Base-by-base conservation (phyloP, 2,329 filamentous ascomycete species). In the Stagonosporopsis rhizophila region DNA sequence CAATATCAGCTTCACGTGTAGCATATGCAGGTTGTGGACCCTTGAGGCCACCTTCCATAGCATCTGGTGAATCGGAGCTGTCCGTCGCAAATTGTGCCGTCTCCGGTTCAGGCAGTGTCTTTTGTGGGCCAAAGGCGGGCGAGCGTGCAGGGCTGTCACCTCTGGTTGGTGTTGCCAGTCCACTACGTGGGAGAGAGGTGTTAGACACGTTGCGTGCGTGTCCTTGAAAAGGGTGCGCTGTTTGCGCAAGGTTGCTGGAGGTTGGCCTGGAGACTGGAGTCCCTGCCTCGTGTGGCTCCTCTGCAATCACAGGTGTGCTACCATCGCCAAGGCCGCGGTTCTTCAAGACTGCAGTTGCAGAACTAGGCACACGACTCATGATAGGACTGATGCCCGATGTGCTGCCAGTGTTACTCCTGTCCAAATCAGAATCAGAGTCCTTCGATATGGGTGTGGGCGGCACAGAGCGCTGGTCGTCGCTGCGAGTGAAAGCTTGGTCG, bases 361-460 rank as follows among this genome's bases (percentile, higher is more conserved):
- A 74, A 55, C 82, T 82, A 6, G 83, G 80, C n/a, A 80, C 82
- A 47, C 79, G 77, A 61, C 80, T 83, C 72, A 89, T 87, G 50
- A 89, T 89, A 1, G 87, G 87, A 67, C 86, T 89, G 59, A 89
- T 86, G 25, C 80, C 80, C 44, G 82, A 81, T 8, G 87, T 88
- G 59, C 85, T 87, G 57, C 82, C 82, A 54, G 86, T 89, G 62
- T 88, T 84, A 49, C 84, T 87, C 58, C 87, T 78, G 32, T 75
- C 79, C n/a, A 86, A 75, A 37, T 77, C 81, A 2, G 73, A 75
- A 11, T 70, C 72, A 5, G 68, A 68, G 51, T 76, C 75, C 32
- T 75, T 77, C 19, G 82, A 82, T 38, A 80, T 72, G 9, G 83
- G 82, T 3, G 83, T 82, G 9, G 80, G 78, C 3, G 84, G 83